phyloP scores from a whole-genome alignment of 805 yeast species.

The Candida gorgasii region DNA sequence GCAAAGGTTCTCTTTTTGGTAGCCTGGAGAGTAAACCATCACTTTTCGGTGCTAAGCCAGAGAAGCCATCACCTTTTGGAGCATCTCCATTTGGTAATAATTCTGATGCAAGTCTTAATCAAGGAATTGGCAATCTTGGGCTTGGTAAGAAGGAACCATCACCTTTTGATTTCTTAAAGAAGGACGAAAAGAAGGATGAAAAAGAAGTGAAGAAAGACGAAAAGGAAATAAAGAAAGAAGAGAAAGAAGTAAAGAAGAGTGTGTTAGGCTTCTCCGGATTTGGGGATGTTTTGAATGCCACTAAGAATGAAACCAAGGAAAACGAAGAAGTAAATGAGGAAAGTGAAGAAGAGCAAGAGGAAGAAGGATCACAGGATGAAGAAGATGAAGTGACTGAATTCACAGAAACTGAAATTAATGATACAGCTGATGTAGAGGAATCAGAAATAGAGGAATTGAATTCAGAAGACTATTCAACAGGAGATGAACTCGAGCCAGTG shows the following conservation, averaged over 20 bases:
- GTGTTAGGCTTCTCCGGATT: not conserved
- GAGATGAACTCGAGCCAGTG: slow-evolving; percentile 1
- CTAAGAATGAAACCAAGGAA: not conserved
- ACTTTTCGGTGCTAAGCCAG: not conserved
- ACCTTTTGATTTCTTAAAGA: slow-evolving; percentile 2
- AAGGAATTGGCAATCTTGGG: not conserved
- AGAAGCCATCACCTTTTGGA: slow-evolving; percentile 5
- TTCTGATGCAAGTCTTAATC: not conserved
- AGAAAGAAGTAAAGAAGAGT: not conserved
- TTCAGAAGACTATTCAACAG: slow-evolving; percentile 4
- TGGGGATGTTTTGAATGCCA: not conserved
- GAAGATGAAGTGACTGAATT: slow-evolving; percentile 9
- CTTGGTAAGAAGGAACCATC: not conserved
- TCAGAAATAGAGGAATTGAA: slow-evolving; percentile 1
- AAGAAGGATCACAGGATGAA: no score
- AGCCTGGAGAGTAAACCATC: no score
- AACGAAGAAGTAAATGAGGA: slow-evolving; percentile 1
- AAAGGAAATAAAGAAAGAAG: no score
- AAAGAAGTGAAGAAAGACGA: not conserved
- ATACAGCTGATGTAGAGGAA: not conserved
- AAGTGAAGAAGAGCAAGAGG: slow-evolving; percentile 6
- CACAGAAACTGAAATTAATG: slow-evolving; percentile 3
- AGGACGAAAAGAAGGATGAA: not conserved
- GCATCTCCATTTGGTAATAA: not conserved
- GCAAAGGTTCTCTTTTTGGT: no score